These are phyloP conservation scores for Hemileia vastatrix DNA, from an alignment of 1,284 basidiomycete genomes.

Conservation along the genomic window DNA sequence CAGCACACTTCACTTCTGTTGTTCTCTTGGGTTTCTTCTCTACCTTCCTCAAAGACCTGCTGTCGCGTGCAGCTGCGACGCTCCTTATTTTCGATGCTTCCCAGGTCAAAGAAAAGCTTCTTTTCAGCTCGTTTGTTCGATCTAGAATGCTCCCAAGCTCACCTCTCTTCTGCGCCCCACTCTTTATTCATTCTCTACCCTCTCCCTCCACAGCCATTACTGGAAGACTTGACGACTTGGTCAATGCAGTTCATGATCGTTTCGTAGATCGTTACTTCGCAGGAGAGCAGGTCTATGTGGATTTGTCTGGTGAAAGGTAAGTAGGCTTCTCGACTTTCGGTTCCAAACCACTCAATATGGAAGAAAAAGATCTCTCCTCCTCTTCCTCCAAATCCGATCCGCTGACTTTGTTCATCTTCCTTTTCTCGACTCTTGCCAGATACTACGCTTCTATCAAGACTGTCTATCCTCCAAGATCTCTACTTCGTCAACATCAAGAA, in stretches of 20 bases:
- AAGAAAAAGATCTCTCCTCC: constrained; percentile 48
- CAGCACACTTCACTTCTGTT: too few species aligned
- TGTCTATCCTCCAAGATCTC: constrained; percentile 32
- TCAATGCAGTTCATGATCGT: constrained; percentile 85
- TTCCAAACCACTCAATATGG: not conserved
- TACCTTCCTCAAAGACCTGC: constrained; percentile 31
- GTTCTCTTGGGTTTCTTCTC: not conserved
- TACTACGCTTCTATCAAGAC: constrained; percentile 51
- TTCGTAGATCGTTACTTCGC: constrained; percentile 90
- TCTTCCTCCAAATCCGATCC: not conserved
- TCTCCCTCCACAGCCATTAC: constrained; percentile 64
- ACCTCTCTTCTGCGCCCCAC: not conserved
- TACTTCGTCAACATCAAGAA: constrained; percentile 11
- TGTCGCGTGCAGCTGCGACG: too few species aligned
- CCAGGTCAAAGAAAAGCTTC: not conserved
- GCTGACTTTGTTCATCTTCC: not conserved
- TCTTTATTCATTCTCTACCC: constrained; percentile 3
- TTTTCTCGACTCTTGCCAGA: constrained; percentile 24
- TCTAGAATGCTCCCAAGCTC: not conserved
- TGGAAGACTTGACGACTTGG: constrained; percentile 84
- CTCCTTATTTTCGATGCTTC: not conserved
- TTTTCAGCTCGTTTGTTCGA: not conserved
- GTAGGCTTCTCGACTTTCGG: not conserved
- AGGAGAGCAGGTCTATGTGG: constrained; percentile 58
- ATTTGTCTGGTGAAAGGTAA: constrained; percentile 28